These are phyloP conservation scores for Aaosphaeria pasadenensis DNA, from an alignment of 2,329 filamentous ascomycete species.

Conservation along the genomic window DNA sequence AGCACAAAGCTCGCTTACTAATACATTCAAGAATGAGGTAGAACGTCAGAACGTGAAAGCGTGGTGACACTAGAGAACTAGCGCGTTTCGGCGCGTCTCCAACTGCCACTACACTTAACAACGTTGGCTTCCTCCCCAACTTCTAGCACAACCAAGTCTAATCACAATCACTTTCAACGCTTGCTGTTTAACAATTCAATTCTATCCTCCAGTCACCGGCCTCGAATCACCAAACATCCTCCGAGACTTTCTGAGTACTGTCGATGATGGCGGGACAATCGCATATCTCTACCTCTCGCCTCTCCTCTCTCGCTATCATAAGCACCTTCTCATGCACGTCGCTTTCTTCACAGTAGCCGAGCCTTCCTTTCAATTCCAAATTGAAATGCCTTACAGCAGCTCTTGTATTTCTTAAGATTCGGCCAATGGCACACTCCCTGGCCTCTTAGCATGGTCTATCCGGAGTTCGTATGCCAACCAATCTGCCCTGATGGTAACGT, in stretches of 20 bases:
- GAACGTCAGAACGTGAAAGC: conserved; percentile 1
- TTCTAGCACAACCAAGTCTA: not conserved
- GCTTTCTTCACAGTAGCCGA: conserved; percentile 79
- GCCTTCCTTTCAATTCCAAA: conserved; percentile 58
- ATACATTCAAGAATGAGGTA: too few relatives aligned
- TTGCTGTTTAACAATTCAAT: not conserved
- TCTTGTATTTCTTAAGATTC: conserved; percentile 32
- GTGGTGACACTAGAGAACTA: conserved; percentile 4
- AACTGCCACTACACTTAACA: conserved; percentile 2
- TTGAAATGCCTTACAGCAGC: conserved; percentile 51
- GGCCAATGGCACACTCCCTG: conserved; percentile 52
- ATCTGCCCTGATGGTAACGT: conserved; percentile 37
- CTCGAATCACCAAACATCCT: conserved; percentile 6
- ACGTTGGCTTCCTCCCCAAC: not conserved
- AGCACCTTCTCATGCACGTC: conserved; percentile 55
- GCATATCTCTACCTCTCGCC: conserved; percentile 17
- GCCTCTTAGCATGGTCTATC: conserved; percentile 58
- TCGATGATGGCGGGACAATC: conserved; percentile 19
- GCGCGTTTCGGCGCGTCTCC: conserved; percentile 3
- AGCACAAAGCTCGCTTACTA: not conserved
- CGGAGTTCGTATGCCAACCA: conserved; percentile 38
- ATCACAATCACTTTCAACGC: not conserved
- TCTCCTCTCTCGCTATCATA: conserved; percentile 31
- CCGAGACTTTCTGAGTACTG: conserved; percentile 24
- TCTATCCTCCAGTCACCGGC: conserved; percentile 8